Conservation (phyloP, 75 land plant species). For the Ceratopteris richardii region DNA sequence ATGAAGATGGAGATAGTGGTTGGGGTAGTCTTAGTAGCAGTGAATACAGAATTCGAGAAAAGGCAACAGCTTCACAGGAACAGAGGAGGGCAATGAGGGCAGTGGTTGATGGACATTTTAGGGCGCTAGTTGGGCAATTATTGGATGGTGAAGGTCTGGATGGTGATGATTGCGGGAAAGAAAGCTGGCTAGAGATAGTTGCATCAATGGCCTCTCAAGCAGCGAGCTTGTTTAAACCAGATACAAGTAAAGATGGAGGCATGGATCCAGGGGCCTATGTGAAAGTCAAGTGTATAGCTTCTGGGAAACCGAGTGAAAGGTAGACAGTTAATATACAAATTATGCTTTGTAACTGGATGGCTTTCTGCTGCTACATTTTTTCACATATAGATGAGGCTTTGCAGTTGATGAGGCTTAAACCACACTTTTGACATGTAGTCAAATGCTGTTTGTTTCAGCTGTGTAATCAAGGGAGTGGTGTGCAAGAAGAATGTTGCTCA, state of each 20-base stretch:
- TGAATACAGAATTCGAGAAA: constrained; percentile 33
- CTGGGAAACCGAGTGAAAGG: constrained; percentile 73
- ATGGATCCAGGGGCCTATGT: constrained; percentile 97
- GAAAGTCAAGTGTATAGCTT: constrained; percentile 79
- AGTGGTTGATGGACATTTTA: constrained; percentile 70
- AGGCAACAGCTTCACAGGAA: constrained; percentile 27
- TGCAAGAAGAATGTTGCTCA: constrained; percentile 88
- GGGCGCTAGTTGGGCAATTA: constrained; percentile 73
- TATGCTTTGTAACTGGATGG: no score
- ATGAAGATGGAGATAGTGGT: constrained; percentile 42
- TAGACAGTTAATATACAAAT: no score
- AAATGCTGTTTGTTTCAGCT: constrained; percentile 57
- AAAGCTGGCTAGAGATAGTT: constrained; percentile 66
- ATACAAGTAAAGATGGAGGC: constrained; percentile 78
- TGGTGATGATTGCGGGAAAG: constrained; percentile 17
- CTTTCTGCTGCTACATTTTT: no score
- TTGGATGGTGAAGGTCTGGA: constrained; percentile 46
- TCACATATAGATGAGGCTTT: no score
- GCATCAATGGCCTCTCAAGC: constrained; percentile 75
- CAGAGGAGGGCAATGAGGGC: constrained; percentile 46
- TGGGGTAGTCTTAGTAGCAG: constrained; percentile 33
- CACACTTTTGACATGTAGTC: no score
- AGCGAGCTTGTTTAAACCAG: constrained; percentile 77
- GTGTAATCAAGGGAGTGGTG: constrained; percentile 78
- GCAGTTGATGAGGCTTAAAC: no score